A percentile compares a stretch with the other conserved stretches of the same genome.
phyloP scores from a whole-genome alignment of 495 filamentous ascomycete genomes.

The Ascodesmis nigricans region DNA sequence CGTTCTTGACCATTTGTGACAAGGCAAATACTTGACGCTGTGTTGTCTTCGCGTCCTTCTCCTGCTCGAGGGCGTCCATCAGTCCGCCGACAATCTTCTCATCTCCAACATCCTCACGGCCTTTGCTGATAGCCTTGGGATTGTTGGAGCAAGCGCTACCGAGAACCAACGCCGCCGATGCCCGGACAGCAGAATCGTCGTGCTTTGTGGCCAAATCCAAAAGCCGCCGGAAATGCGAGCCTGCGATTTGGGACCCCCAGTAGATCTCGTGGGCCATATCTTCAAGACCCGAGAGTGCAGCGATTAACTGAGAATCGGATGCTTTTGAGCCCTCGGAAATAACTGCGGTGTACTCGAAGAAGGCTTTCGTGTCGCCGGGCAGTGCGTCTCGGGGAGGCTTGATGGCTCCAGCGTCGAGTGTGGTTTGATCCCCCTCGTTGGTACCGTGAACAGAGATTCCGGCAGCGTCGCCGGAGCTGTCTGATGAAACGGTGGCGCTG shows the following conservation, averaged over 20 bases:
- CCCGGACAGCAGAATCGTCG: slow-evolving; percentile 19
- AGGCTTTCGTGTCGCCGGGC: slow-evolving; percentile 22
- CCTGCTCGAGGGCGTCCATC: slow-evolving; percentile 11
- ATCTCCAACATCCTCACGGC: slow-evolving; percentile 20
- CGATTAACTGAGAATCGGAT: neutral
- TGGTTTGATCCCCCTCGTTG: too few relatives aligned
- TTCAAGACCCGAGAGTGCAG: slow-evolving; percentile 30
- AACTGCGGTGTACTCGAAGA: slow-evolving; percentile 26
- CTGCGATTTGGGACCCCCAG: slow-evolving; percentile 41
- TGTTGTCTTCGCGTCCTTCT: slow-evolving; percentile 16
- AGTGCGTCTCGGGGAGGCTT: slow-evolving; percentile 10
- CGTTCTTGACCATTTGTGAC: slow-evolving; percentile 15
- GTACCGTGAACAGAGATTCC: slow-evolving; percentile 7
- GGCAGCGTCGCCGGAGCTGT: slow-evolving; percentile 5
- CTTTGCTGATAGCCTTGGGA: slow-evolving; percentile 31
- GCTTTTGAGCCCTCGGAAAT: slow-evolving; percentile 11
- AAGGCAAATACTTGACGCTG: slow-evolving; percentile 21
- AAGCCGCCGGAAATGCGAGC: slow-evolving; percentile 26
- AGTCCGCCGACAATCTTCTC: slow-evolving; percentile 1
- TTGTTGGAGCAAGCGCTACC: slow-evolving; percentile 39
- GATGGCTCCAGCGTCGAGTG: slow-evolving; percentile 23
- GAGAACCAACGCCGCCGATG: slow-evolving; percentile 31
- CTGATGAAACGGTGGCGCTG: slow-evolving; percentile 26
- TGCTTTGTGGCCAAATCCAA: slow-evolving; percentile 24
- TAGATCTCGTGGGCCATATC: slow-evolving; percentile 44